Evolutionary conservation across 176 grass and related monocot species (phyloP), one percentile per base, ranked within the genome.

Genomic region (Calamus simplicifolius): DNA sequence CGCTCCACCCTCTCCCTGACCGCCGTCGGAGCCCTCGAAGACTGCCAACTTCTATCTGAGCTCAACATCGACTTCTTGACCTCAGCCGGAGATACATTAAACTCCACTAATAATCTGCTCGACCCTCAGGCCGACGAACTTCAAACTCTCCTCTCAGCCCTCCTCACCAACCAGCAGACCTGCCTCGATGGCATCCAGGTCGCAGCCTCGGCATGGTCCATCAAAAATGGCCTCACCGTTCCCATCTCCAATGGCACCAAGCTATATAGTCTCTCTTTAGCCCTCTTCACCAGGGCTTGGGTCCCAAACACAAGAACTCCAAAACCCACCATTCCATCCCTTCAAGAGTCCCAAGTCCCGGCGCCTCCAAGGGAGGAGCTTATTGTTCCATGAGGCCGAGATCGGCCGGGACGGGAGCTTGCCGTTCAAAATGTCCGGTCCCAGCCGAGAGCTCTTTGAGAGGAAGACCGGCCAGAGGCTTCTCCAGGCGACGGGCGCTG

Each of bases 101-200:
- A 69, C 49, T 19, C 43, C 14, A 70, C 79, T 5, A 72, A 86
- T 48, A 73, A 64, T 25, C 80, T 90, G 16, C 66, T 82, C 48
- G 87, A 97, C 66, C 87, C 69, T 16, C 84, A 83, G 63, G 67
- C 87, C 25, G 92, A 85, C 53, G 56, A 72, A 61, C 50, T 88
- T 23, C 84, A 82, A 28, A 97, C 92, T 16, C 69, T 91, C 51
- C 87, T 97, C 21, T 97, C 92, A 7, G 92, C 87, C 0, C 74
- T 97, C 69, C n/a, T 97, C 3, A 97, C 92, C 4, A 97, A 97
- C 80, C 80, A 91, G 58, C 81, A 97, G 71, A 91, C 92, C 5
- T 97, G 87, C 55, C 35, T 78, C 43, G 87, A 91, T 25, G 87
- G 92, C 55, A 58, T 97, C 10, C 64, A 73, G 60, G 72, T 61